Percentiles rank a stretch among this genome's conserved stretches.
Conservation (phyloP, 192 early-diverging fungal genomes). For the Coemansia sp. region DNA sequence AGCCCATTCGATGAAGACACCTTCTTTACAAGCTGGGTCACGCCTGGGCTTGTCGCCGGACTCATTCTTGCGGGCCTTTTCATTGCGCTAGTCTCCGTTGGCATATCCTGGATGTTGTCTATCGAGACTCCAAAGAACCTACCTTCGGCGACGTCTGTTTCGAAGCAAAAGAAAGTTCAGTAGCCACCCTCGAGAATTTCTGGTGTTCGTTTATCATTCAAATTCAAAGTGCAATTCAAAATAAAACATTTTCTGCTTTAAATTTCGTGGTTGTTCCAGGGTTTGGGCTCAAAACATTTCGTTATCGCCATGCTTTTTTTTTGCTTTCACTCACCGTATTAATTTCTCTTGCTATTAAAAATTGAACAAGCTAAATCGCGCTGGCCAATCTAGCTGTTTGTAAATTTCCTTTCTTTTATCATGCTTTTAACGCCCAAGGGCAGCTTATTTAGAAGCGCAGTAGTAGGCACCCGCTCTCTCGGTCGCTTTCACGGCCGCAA, state of each 20-base stretch:
- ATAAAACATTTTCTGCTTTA: neutral
- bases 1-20: slow-evolving; percentile 49
- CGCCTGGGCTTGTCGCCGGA: slow-evolving; percentile 50
- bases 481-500: neutral
- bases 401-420: neutral
- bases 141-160: slow-evolving; percentile 19
- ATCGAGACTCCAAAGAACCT: slow-evolving; percentile 52
- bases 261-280: neutral
- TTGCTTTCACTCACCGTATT: too few species aligned
- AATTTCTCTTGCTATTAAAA: neutral
- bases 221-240: neutral
- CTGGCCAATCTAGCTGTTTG: neutral
- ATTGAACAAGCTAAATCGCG: neutral
- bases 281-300: neutral
- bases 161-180: slow-evolving; percentile 51
- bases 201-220: neutral
- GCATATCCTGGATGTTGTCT: slow-evolving; percentile 50
- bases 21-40: slow-evolving; percentile 56
- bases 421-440: neutral
- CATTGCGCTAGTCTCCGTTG: slow-evolving; percentile 38
- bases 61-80: slow-evolving; percentile 39
- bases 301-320: neutral
- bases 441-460: neutral
- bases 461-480: neutral
- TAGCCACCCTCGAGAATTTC: slow-evolving; percentile 3